Conservation (phyloP, 371 early-diverging fungal species). For the Quaeritorhiza haematococci region DNA sequence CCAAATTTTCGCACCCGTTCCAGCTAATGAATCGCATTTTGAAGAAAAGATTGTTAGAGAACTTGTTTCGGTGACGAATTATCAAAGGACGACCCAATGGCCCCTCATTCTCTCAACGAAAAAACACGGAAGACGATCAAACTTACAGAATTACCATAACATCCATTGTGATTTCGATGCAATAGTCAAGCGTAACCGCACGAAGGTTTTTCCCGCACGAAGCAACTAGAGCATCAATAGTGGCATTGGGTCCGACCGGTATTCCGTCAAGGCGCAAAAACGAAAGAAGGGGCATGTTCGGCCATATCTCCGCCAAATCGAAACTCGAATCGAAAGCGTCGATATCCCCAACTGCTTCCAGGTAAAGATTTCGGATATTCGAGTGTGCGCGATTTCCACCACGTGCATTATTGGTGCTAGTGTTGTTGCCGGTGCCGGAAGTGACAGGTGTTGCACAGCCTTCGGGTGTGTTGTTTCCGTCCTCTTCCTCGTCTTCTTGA, state of each 20-base stretch:
- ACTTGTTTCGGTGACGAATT: too few species aligned
- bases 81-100: too few species aligned
- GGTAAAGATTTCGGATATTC: slow-evolving; percentile 22
- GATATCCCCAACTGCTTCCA: slow-evolving; percentile 35
- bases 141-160: too few species aligned
- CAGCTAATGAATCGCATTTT: slow-evolving; percentile 23
- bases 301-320: slow-evolving; percentile 27
- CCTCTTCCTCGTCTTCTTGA: too few species aligned
- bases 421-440: too few species aligned
- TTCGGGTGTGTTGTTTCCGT: too few species aligned
- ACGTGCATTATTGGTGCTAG: too few species aligned
- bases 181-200: slow-evolving; percentile 39
- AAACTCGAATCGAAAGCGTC: slow-evolving; percentile 25
- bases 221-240: slow-evolving; percentile 16
- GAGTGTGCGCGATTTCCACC: too few species aligned
- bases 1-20: slow-evolving; percentile 24
- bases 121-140: too few species aligned
- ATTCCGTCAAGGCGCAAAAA: slow-evolving; percentile 39
- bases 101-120: too few species aligned
- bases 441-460: too few species aligned
- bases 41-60: too few species aligned
- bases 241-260: slow-evolving; percentile 22
- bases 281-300: slow-evolving; percentile 21
- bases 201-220: slow-evolving; percentile 21
- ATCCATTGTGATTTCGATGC: slow-evolving; percentile 30